Percentiles rank a stretch among this genome's conserved stretches.
These are phyloP conservation scores for Diaporthe eres DNA, from an alignment of 2,329 filamentous ascomycete species.

Conservation along the genomic window DNA sequence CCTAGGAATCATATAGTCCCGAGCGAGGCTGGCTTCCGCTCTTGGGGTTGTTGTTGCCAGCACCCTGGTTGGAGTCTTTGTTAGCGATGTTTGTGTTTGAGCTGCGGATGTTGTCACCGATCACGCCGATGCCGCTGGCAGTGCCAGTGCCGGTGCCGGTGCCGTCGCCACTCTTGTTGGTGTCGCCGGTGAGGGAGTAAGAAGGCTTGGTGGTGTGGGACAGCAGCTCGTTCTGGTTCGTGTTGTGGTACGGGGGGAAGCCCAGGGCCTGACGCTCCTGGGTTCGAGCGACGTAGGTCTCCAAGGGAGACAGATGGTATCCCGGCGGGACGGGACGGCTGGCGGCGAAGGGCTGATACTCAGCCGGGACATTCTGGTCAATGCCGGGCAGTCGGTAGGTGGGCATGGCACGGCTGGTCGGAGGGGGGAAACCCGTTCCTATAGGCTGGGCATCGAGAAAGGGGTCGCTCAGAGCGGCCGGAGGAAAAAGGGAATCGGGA, in stretches of 20 bases:
- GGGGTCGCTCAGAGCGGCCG: neutral
- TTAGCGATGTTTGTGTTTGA: neutral
- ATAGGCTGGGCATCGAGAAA: neutral
- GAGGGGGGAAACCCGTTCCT: neutral
- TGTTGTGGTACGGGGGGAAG: neutral
- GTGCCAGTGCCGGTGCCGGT: too few relatives aligned
- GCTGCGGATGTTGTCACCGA: neutral
- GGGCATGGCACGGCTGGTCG: too few relatives aligned
- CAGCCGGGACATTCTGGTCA: neutral
- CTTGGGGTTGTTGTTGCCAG: neutral
- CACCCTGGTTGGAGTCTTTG: neutral
- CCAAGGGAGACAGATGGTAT: neutral
- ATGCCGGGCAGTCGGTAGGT: neutral
- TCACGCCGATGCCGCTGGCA: neutral
- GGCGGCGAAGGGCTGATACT: neutral
- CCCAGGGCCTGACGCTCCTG: neutral
- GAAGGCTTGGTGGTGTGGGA: neutral
- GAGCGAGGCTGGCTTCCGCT: constrained; percentile 10
- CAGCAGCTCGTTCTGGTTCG: neutral
- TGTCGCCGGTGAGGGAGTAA: neutral
- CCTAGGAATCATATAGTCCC: neutral
- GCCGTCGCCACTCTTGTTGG: too few relatives aligned
- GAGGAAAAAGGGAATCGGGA: fast-evolving
- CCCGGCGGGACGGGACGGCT: neutral
- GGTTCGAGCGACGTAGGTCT: neutral